Evolutionary conservation across 352 stramenopile species (phyloP).

Genomic region (Lagenidium sp.): DNA sequence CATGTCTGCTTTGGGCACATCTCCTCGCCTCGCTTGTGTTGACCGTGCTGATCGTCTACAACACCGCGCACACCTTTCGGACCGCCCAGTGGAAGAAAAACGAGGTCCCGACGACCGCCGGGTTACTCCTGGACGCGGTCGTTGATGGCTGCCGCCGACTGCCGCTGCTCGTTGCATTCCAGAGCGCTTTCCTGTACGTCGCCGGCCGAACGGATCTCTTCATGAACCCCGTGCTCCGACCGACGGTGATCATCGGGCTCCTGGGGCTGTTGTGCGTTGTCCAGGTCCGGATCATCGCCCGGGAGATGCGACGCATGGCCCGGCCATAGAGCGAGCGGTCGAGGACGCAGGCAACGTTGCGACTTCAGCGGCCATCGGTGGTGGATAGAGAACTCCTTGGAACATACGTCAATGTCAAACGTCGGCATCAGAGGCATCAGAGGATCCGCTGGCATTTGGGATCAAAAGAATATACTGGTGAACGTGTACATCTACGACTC

Average conservation of each 20-base stretch:
- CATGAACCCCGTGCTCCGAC: slow-evolving; percentile 66
- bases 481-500: too few species aligned
- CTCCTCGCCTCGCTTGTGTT: slow-evolving; percentile 47
- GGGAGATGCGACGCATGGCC: slow-evolving; percentile 47
- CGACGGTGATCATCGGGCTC: slow-evolving; percentile 49
- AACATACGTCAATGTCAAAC: too few species aligned
- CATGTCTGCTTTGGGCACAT: slow-evolving; percentile 53
- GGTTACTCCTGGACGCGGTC: slow-evolving; percentile 41
- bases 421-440: too few species aligned
- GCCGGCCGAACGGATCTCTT: slow-evolving; percentile 61
- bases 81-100: slow-evolving; percentile 60
- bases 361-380: too few species aligned
- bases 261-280: slow-evolving; percentile 24
- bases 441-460: too few species aligned
- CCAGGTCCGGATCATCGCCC: slow-evolving; percentile 41
- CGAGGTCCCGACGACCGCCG: slow-evolving; percentile 41
- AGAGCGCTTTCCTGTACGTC: slow-evolving; percentile 50
- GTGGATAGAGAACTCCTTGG: too few species aligned
- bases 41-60: slow-evolving; percentile 56
- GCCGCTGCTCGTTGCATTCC: slow-evolving; percentile 31
- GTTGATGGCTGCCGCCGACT: slow-evolving; percentile 39
- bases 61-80: slow-evolving; percentile 54
- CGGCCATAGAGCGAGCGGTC: slow-evolving; percentile 18
- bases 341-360: too few species aligned
- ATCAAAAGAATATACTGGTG: too few species aligned